Base-by-base conservation (phyloP, 768 basidiomycete species). In the Amanita thiersii region DNA sequence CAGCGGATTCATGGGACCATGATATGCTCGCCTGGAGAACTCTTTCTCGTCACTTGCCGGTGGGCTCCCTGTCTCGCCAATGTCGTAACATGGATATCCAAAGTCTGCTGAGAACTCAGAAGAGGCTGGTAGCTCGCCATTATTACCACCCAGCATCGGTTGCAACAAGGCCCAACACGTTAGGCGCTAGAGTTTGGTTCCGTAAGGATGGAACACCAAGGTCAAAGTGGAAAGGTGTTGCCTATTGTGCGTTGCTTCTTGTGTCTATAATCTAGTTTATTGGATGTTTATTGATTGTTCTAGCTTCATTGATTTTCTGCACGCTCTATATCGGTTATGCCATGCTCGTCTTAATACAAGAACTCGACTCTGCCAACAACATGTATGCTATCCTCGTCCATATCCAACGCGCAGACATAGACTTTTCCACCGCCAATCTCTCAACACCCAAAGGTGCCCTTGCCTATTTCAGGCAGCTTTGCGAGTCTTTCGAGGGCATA, bases 181-280 rank as follows among this genome's bases (percentile, higher is more conserved):
- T 44, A 2, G 21, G 21, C 9, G 37, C 43, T 15, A 44, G 24
- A 30, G 15, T 44, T 8, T 44, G 44, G 44, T 39, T 29, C 20
- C 12, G 29, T 20, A 45, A 45, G 38, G 44, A 45, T 26, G 44
- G 44, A 3, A 19, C 29, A 4, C 44, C 37, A 19, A 38, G 44
- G 19, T 45, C 37, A 11, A 39, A 39, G 21, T 32, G 29, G 36
- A 45, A 45, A 18, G 37, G 37, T 12, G 15, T 25, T 29, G 8
- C 31, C 9, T 32, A 23, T 28, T 26, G 44, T 39, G 38, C 24
- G 33, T 37, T 7, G 6, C 11, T 1, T 15, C 8, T 30, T 10
- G n/a, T 6, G n/a, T 24, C 6, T 29, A 15, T 5, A 5, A 12
- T 34, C 33, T 6, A 8, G 8, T 7, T 17, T 14, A 17, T 7